These are phyloP conservation scores for Powellomyces hirtus DNA, from an alignment of 192 early-diverging fungal species.

Conservation along the genomic window DNA sequence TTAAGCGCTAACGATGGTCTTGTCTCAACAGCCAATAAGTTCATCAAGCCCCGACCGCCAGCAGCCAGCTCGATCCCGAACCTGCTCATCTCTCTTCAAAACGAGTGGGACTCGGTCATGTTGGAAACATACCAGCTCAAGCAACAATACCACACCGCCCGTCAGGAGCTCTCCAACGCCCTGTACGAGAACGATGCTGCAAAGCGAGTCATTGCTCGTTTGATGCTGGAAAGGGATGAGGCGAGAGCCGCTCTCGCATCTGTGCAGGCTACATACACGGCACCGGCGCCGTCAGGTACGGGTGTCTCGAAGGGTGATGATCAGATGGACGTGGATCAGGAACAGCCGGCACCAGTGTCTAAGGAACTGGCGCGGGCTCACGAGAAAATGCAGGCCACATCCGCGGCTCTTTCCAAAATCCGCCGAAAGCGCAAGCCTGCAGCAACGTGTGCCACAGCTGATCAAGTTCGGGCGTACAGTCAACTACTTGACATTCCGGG, in stretches of 20 bases:
- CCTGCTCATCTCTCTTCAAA: constrained; percentile 82
- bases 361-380: constrained; percentile 19
- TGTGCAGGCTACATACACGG: constrained; percentile 22
- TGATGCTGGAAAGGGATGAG: constrained; percentile 87
- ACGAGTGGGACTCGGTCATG: constrained; percentile 96
- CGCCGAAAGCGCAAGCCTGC: constrained; percentile 87
- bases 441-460: constrained; percentile 55
- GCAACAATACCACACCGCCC: constrained; percentile 85
- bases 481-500: constrained; percentile 53
- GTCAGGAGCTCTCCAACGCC: constrained; percentile 90
- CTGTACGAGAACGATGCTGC: constrained; percentile 97
- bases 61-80: constrained; percentile 89
- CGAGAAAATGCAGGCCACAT: constrained; percentile 30
- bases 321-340: constrained; percentile 17
- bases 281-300: background rate
- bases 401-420: constrained; percentile 50
- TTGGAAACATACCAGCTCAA: constrained; percentile 91
- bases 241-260: constrained; percentile 61
- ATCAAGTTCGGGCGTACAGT: constrained; percentile 62
- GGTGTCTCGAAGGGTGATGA: background rate
- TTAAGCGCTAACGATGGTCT: no score
- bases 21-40: constrained; percentile 32
- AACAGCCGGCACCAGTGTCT: background rate
- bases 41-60: constrained; percentile 84
- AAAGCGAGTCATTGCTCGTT: constrained; percentile 87